Percentiles rank a stretch among this genome's conserved stretches.
Evolutionary conservation across 1,284 basidiomycete species (phyloP).

Genomic region (Waitea zeae): DNA sequence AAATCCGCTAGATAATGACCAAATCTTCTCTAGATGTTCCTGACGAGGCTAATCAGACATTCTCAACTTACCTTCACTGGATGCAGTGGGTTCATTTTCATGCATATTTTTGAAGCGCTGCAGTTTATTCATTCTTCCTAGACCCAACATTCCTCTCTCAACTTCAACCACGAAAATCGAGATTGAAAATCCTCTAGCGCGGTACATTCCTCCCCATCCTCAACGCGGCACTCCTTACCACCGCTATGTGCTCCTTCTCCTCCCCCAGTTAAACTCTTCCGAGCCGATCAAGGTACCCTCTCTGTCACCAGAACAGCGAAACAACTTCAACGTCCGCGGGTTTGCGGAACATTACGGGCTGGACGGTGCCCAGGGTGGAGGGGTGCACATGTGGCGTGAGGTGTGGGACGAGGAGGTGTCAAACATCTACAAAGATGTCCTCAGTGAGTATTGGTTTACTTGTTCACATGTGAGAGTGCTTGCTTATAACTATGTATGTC

Average conservation of each 20-base stretch:
- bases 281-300: constrained; percentile 18
- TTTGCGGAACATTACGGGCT: constrained; percentile 44
- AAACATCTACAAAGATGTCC: constrained; percentile 44
- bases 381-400: constrained; percentile 72
- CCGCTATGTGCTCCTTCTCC: constrained; percentile 63
- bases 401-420: constrained; percentile 58
- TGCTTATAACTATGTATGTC: constrained; percentile 5
- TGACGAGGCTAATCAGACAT: constrained; percentile 44
- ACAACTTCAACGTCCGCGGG: constrained; percentile 44
- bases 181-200: constrained; percentile 27
- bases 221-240: constrained; percentile 75
- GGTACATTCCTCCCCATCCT: constrained; percentile 79
- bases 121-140: constrained; percentile 13
- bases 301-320: constrained; percentile 18
- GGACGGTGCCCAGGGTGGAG: constrained; percentile 37
- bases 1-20: constrained; percentile 2
- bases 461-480: not conserved
- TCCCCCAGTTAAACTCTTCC: constrained; percentile 64
- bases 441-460: constrained; percentile 33
- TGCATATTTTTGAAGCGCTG: constrained; percentile 4
- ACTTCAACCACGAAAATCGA: constrained; percentile 24
- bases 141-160: constrained; percentile 70
- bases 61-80: constrained; percentile 73
- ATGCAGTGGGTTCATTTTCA: constrained; percentile 44
- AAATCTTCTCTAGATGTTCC: constrained; percentile 48